Base-by-base conservation (phyloP, 2,329 filamentous ascomycete genomes). In the Microdochium trichocladiopsis region DNA sequence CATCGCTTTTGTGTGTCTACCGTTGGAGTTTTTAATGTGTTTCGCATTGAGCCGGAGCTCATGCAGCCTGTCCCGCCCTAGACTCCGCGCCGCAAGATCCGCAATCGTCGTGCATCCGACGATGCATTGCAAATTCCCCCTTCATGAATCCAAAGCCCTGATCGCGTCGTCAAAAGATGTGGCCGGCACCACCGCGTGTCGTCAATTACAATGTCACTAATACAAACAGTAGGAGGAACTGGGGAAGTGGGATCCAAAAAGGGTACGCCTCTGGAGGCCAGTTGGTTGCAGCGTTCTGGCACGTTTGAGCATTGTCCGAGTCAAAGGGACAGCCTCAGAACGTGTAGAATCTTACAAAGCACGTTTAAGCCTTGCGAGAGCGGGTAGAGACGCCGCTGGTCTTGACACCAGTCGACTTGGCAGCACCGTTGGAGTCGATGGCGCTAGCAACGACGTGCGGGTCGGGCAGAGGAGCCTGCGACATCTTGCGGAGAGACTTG, bases 401-500 rank as follows among this genome's bases (percentile, higher is more conserved):
- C 72, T 78, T 80, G 59, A 72, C 70, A 48, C 78, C 77, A 49
- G 79, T 80, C 56, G 76, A 66, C 55, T 72, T 78, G 72, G 78
- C 72, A 64, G 71, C 66, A 69, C 77, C 72, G 67, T 75, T 69
- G 69, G 75, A 66, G 41, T 53, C 71, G 55, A 76, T 73, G 51
- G 80, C 79, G 55, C 85, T 73, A 65, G 88, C 80, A 65, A 87
- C 79, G 65, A 86, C 80, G 68, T 89, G 88, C 75, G 92, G 90
- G 69, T 95, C 91, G 62, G 93, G 88, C 50, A 94, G 76, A 60
- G 80, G 79, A 50, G 81, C 80, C 69, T 83, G 79, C 61, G 77
- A 80, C 80, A 84, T 84, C 60, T 80, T 78, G 56, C 82, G 80
- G 56, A 86, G 77, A 37, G 80, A 79, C 78, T 93, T 94, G 72